phyloP scores from a whole-genome alignment of 768 basidiomycete species.

The Suillus bovinus region DNA sequence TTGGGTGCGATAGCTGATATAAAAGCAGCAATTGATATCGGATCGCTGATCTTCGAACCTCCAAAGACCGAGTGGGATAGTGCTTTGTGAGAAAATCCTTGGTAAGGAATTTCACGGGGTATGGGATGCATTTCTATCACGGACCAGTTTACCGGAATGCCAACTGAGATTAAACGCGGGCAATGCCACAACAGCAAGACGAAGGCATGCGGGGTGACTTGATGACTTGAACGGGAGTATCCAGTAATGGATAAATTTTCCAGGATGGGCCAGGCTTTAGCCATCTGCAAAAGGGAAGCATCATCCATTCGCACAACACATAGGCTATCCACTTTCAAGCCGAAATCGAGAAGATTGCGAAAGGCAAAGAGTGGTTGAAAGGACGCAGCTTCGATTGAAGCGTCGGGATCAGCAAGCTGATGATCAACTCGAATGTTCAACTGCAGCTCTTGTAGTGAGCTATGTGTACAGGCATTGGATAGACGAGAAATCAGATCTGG shows the following conservation, averaged over 20 bases:
- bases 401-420: fast-evolving
- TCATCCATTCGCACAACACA: not conserved
- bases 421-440: not conserved
- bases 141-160: not conserved
- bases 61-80: not conserved
- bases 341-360: not conserved
- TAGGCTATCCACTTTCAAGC: not conserved
- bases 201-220: not conserved
- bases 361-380: not conserved
- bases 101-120: not conserved
- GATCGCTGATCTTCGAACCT: not conserved
- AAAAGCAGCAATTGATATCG: slow-evolving; percentile 18
- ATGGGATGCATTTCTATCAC: not conserved
- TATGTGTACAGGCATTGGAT: not conserved
- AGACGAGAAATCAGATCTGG: not conserved
- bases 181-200: slow-evolving; percentile 7
- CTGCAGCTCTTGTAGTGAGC: not conserved
- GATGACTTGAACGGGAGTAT: not conserved
- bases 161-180: not conserved
- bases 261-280: slow-evolving; percentile 8
- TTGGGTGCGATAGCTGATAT: slow-evolving; percentile 33
- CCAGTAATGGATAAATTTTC: not conserved
- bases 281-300: not conserved
- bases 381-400: not conserved
- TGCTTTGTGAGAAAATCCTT: not conserved